A percentile compares a stretch with the other conserved stretches of the same genome.
phyloP scores from a whole-genome alignment of 768 basidiomycete genomes.

The Russula dissimulans region DNA sequence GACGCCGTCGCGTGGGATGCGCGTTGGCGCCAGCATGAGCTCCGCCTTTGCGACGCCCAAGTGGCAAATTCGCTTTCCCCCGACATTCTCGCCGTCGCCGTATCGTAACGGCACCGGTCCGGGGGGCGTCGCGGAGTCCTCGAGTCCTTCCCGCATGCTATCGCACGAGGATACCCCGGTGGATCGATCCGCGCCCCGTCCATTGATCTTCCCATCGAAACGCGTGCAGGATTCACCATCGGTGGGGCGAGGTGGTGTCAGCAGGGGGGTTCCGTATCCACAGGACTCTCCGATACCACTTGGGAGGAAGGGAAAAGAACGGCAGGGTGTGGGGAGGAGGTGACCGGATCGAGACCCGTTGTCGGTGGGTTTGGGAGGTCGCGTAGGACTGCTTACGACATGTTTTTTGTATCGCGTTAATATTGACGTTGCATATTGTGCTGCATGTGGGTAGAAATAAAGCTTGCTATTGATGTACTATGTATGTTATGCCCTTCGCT shows the following conservation, averaged over 20 bases:
- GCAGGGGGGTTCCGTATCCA: neutral
- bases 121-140: neutral
- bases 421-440: neutral
- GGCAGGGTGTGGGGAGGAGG: slow-evolving; percentile 6
- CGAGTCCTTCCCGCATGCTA: neutral
- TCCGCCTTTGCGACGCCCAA: slow-evolving; percentile 18
- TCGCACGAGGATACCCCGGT: slow-evolving; percentile 10
- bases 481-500: neutral
- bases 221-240: slow-evolving; percentile 7
- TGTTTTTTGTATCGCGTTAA: neutral
- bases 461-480: slow-evolving; percentile 8
- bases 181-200: slow-evolving; percentile 6
- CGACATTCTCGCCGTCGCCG: slow-evolving; percentile 1
- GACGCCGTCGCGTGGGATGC: slow-evolving; percentile 73
- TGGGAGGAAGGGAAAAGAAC: slow-evolving; percentile 14
- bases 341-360: neutral
- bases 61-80: slow-evolving; percentile 7
- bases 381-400: neutral
- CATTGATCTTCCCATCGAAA: slow-evolving; percentile 3
- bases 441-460: slow-evolving; percentile 2
- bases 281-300: slow-evolving; percentile 6
- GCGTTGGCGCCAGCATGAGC: slow-evolving; percentile 7
- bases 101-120: neutral
- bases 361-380: neutral
- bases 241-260: neutral